Evolutionary conservation across 176 grass and related monocot genomes (phyloP), one percentile per base, ranked within the genome.

Genomic region (Calamus simplicifolius): DNA sequence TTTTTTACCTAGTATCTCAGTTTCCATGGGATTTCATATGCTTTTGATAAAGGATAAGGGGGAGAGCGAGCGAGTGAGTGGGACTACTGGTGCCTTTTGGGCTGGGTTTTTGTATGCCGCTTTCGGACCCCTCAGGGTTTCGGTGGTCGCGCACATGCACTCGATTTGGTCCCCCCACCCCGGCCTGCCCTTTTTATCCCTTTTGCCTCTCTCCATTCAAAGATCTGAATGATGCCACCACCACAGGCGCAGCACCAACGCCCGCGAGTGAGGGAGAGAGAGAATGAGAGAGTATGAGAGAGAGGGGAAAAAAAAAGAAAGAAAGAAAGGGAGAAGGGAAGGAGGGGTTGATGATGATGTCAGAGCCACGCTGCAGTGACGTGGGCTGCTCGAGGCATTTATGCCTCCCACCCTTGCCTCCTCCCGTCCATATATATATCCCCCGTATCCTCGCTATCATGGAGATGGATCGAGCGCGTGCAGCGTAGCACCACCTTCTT

Each of bases 181-280:
- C 5, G 0, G 57, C 31, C 17, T 27, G 16, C 17, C 35, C 18
- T 63, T 48, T 31, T 3, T n/a, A 43, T 49, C 38, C 7, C 30
- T 49, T 63, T 48, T 50, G 30, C 31, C 61, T 27, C 26, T 16
- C 61, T 35, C 19, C 61, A 49, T 49, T 63, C 61, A 49, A 63
- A 19, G 35, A 63, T 63, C 61, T 7, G 18, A 63, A 63, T 63
- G 61, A 63, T 63, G 61, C 61, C 16, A 49, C 61, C 61, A 63
- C 61, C 38, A 63, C 61, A 28, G 38, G n/a, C 28, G 38, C 30
- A 63, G 35, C 61, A 63, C 61, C 19, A 63, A 25, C 35, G 35
- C 8, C 10, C 35, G 35, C 35, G 18, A 50, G 21, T 0, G 17
- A 21, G 21, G n/a, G 53, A 1, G 52, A 43, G 8, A 5, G 29